Conservation (phyloP, 768 basidiomycete species). For the Leucocoprinus birnbaumii region DNA sequence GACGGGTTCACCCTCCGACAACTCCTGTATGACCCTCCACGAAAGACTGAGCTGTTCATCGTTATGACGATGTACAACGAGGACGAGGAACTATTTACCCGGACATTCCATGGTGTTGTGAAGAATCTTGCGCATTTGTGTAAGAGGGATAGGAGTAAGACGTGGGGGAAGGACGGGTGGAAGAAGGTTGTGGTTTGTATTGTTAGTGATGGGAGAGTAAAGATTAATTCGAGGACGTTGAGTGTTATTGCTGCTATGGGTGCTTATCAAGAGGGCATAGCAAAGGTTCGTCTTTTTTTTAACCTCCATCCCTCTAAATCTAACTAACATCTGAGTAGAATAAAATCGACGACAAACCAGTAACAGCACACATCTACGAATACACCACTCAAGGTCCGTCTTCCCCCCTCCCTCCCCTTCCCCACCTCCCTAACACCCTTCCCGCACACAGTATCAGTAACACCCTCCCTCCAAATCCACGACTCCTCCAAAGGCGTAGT, state of each 20-base stretch:
- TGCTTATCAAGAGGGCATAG: slow-evolving; percentile 91
- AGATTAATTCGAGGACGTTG: slow-evolving; percentile 82
- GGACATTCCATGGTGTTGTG: slow-evolving; percentile 95
- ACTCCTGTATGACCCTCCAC: slow-evolving; percentile 85
- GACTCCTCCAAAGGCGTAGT: slow-evolving; percentile 77
- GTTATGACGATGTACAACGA: slow-evolving; percentile 99
- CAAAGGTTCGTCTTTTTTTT: slow-evolving; percentile 51
- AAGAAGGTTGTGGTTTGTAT: slow-evolving; percentile 96
- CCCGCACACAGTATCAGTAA: slow-evolving; percentile 64
- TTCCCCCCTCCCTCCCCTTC: not conserved
- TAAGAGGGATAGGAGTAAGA: slow-evolving; percentile 82
- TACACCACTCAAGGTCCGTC: slow-evolving; percentile 86
- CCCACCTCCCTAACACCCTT: not conserved
- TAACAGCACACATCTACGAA: slow-evolving; percentile 89
- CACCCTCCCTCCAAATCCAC: slow-evolving; percentile 78
- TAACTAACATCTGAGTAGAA: slow-evolving; percentile 35
- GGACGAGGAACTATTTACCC: slow-evolving; percentile 84
- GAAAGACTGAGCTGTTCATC: slow-evolving; percentile 92
- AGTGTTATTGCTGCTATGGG: slow-evolving; percentile 93
- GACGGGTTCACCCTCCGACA: slow-evolving; percentile 86
- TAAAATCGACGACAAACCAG: slow-evolving; percentile 77
- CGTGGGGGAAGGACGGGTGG: slow-evolving; percentile 98
- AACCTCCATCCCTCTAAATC: not conserved
- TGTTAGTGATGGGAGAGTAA: slow-evolving; percentile 81
- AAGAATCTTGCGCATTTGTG: slow-evolving; percentile 91